These are phyloP conservation scores for Arthrobotrys sphaeroides DNA, from an alignment of 2,329 filamentous ascomycete species.

Conservation along the genomic window DNA sequence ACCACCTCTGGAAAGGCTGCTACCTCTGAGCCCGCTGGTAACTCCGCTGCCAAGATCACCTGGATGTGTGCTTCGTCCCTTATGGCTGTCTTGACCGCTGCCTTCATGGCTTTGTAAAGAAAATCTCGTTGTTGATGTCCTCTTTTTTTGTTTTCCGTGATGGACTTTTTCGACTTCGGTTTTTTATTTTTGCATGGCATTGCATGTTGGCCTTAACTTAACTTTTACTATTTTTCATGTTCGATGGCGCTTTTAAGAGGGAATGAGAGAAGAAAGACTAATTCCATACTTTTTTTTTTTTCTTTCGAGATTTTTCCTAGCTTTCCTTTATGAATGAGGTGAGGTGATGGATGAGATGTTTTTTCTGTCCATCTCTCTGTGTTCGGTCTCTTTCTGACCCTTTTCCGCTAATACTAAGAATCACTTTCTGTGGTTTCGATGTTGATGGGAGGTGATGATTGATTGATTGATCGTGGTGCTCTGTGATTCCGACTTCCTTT, in stretches of 20 bases:
- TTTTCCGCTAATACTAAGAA: too few species aligned
- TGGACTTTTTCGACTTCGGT: slow-evolving; percentile 3
- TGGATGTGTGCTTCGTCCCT: slow-evolving; percentile 53
- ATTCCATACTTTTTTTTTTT: neutral
- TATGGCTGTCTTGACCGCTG: slow-evolving; percentile 50
- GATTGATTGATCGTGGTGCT: too few species aligned
- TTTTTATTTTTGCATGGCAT: slow-evolving; percentile 30
- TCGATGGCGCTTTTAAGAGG: neutral
- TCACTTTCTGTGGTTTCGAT: too few species aligned
- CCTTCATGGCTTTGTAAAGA: slow-evolving; percentile 53
- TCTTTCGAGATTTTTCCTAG: neutral
- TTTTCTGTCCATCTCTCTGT: neutral
- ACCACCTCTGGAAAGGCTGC: slow-evolving; percentile 7
- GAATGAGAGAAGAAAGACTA: neutral
- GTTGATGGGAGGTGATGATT: too few species aligned
- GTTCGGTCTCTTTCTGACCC: too few species aligned
- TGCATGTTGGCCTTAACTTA: neutral
- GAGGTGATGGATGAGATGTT: too few species aligned
- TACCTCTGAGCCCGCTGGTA: slow-evolving; percentile 21
- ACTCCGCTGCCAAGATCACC: slow-evolving; percentile 41
- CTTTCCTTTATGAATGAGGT: neutral
- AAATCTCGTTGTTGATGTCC: neutral
- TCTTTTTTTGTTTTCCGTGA: neutral
- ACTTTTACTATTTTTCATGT: neutral
- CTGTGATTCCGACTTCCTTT: too few species aligned